Percentiles rank a stretch among this genome's conserved stretches.
phyloP scores from a whole-genome alignment of 2,329 filamentous ascomycete species.

The Zymoseptoria ardabiliae region DNA sequence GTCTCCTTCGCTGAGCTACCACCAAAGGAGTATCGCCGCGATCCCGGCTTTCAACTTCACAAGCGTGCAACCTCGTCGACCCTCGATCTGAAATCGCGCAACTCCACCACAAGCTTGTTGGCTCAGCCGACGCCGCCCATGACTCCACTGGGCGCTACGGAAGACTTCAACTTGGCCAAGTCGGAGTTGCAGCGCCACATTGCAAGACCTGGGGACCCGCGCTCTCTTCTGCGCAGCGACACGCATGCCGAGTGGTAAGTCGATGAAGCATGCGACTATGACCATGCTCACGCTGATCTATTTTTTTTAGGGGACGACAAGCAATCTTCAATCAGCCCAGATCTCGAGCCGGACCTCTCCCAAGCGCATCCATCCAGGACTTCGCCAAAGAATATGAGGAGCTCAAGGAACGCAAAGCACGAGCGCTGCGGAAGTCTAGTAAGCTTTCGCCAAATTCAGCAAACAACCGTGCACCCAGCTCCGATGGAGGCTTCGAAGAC shows the following conservation, averaged over 20 bases:
- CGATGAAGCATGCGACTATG: background rate
- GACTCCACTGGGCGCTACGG: slow-evolving; percentile 28
- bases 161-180: slow-evolving; percentile 24
- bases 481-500: slow-evolving; percentile 53
- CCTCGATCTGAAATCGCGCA: slow-evolving; percentile 23
- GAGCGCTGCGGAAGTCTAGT: slow-evolving; percentile 5
- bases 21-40: slow-evolving; percentile 20
- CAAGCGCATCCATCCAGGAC: slow-evolving; percentile 68
- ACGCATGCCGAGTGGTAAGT: slow-evolving; percentile 62
- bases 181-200: slow-evolving; percentile 47
- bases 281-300: background rate
- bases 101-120: slow-evolving; percentile 34
- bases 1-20: slow-evolving; percentile 67
- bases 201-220: slow-evolving; percentile 40
- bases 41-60: slow-evolving; percentile 13
- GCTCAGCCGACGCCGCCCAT: slow-evolving; percentile 33
- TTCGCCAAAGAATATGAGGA: slow-evolving; percentile 47
- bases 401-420: slow-evolving; percentile 18
- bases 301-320: slow-evolving; percentile 42
- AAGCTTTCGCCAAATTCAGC: slow-evolving; percentile 14
- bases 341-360: slow-evolving; percentile 65
- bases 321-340: slow-evolving; percentile 66
- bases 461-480: slow-evolving; percentile 29
- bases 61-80: slow-evolving; percentile 40
- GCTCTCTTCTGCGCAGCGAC: slow-evolving; percentile 61